Conservation (phyloP, 78 protist species). For the Dictyostelium discoideum region DNA sequence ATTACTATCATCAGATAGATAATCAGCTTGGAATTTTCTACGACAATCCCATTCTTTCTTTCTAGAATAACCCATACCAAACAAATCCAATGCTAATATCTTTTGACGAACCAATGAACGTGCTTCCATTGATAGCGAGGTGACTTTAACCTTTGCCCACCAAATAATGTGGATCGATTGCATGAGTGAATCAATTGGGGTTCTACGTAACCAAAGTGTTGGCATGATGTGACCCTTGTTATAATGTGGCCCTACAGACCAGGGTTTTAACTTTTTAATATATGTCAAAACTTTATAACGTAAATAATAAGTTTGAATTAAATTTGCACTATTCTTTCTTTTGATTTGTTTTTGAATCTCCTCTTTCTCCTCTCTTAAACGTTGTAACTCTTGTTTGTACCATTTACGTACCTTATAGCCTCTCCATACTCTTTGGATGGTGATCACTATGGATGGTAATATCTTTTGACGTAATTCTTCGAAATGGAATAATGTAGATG, state of each 20-base stretch:
- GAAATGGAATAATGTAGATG: constrained; percentile 74
- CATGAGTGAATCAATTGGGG: constrained; percentile 7
- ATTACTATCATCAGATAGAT: constrained; percentile 46
- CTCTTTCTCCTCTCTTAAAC: constrained; percentile 31
- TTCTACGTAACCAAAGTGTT: constrained; percentile 29
- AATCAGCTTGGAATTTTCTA: constrained; percentile 74
- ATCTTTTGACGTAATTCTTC: constrained; percentile 69
- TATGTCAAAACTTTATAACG: constrained; percentile 20
- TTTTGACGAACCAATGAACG: constrained; percentile 68
- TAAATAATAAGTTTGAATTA: not conserved
- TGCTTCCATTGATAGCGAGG: constrained; percentile 13
- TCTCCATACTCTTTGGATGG: constrained; percentile 81
- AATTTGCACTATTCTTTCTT: not conserved
- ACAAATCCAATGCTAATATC: constrained; percentile 52
- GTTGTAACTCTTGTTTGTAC: constrained; percentile 9
- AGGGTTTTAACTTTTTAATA: constrained; percentile 1
- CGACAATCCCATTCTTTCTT: constrained; percentile 60
- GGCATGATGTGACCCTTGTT: constrained; percentile 47
- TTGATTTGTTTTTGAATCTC: constrained; percentile 47
- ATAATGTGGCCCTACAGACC: constrained; percentile 20
- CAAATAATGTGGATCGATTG: constrained; percentile 8
- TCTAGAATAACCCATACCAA: constrained; percentile 40
- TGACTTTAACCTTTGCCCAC: constrained; percentile 78
- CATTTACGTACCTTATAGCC: constrained; percentile 49
- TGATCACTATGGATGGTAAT: constrained; percentile 38